Conservation (phyloP, 1,284 basidiomycete species). For the Cystobasidium slooffiae region DNA sequence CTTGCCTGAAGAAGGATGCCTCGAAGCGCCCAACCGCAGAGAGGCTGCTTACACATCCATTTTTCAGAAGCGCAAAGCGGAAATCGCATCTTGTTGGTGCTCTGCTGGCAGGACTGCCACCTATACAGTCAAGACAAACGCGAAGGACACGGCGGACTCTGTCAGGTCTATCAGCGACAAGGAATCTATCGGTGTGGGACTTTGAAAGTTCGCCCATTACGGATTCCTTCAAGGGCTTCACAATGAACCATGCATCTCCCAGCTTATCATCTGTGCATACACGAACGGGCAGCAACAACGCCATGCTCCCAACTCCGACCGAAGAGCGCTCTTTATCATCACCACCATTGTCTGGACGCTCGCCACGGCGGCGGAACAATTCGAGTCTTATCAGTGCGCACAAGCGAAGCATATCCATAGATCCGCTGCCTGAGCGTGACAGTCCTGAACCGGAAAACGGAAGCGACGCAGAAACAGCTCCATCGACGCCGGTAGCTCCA, state of each 20-base stretch:
- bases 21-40: constrained; percentile 74
- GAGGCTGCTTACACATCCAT: constrained; percentile 74
- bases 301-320: not conserved
- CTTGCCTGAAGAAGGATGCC: constrained; percentile 83
- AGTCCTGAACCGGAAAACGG: not conserved
- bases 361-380: constrained; percentile 19
- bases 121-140: constrained; percentile 50
- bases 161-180: constrained; percentile 12
- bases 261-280: not conserved
- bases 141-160: constrained; percentile 41
- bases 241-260: constrained; percentile 21
- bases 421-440: constrained; percentile 13
- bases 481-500: not conserved
- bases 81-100: constrained; percentile 72
- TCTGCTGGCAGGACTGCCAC: constrained; percentile 62
- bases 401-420: constrained; percentile 16
- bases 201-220: constrained; percentile 27
- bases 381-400: constrained; percentile 11
- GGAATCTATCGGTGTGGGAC: constrained; percentile 36
- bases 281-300: constrained; percentile 3
- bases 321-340: not conserved
- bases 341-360: not conserved
- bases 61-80: constrained; percentile 76
- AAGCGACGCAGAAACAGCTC: not conserved
- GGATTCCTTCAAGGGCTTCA: constrained; percentile 26